Conservation (phyloP, 129 eudicot species). For the Deinandra increscens region DNA sequence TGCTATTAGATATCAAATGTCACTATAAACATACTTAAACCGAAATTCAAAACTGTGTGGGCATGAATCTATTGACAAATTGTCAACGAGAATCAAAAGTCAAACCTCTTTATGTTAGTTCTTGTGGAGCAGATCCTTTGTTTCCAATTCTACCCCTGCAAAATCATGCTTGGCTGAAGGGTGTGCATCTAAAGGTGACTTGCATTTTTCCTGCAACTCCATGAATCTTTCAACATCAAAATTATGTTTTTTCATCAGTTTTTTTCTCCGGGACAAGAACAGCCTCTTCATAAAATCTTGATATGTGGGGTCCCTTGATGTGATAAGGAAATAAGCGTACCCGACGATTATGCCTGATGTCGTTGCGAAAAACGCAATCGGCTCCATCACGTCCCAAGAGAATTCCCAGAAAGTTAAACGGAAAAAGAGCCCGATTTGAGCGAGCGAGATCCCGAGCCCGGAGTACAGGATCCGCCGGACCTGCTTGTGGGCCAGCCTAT, state of each 20-base stretch:
- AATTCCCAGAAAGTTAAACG: constrained; percentile 96
- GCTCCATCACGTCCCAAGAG: constrained; percentile 99
- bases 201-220: constrained; percentile 66
- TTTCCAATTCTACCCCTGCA: constrained; percentile 52
- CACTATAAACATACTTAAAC: not conserved
- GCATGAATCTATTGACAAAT: not conserved
- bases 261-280: constrained; percentile 75
- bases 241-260: constrained; percentile 60
- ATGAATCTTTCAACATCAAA: constrained; percentile 61
- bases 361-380: constrained; percentile 75
- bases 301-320: constrained; percentile 82
- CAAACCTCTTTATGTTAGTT: constrained; percentile 33
- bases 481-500: constrained; percentile 76
- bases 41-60: constrained; percentile 6
- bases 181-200: constrained; percentile 46
- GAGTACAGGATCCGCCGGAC: constrained; percentile 78
- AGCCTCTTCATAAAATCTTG: constrained; percentile 85
- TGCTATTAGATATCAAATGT: not conserved
- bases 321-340: constrained; percentile 74
- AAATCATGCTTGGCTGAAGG: constrained; percentile 37
- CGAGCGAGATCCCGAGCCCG: constrained; percentile 61
- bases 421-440: constrained; percentile 78
- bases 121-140: constrained; percentile 48
- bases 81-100: constrained; percentile 24
- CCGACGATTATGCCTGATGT: constrained; percentile 68